Percentiles rank a stretch among this genome's conserved stretches.
phyloP scores from a whole-genome alignment of 805 yeast species.

The Barnettozyma salicaria region DNA sequence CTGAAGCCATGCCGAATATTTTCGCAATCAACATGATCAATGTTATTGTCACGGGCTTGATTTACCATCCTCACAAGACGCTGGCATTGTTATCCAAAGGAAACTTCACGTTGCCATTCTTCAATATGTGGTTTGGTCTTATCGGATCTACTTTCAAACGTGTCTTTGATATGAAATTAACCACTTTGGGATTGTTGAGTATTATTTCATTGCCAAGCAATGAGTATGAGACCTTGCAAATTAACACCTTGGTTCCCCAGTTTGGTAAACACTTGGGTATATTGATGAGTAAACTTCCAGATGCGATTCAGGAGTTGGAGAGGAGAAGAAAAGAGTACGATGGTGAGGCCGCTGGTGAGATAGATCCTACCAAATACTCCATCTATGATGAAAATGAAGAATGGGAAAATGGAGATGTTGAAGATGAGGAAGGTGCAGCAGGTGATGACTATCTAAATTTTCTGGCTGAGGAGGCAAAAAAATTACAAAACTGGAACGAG shows the following conservation, averaged over 20 bases:
- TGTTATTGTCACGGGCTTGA: slow-evolving; percentile 56
- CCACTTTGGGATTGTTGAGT: slow-evolving; percentile 59
- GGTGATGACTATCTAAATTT: slow-evolving; percentile 44
- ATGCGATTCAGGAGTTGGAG: slow-evolving; percentile 61
- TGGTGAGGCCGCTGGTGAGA: slow-evolving; percentile 22
- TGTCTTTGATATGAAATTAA: slow-evolving; percentile 77
- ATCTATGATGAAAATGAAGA: slow-evolving; percentile 25
- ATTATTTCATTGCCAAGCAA: slow-evolving; percentile 30
- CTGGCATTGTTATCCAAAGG: slow-evolving; percentile 43
- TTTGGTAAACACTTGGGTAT: slow-evolving; percentile 46
- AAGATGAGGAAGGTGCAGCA: slow-evolving; percentile 26
- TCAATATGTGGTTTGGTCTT: slow-evolving; percentile 56
- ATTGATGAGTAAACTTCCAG: slow-evolving; percentile 58
- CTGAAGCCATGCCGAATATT: slow-evolving; percentile 21
- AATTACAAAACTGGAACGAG: slow-evolving; percentile 31
- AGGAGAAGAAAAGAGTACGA: slow-evolving; percentile 45
- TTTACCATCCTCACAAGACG: slow-evolving; percentile 52
- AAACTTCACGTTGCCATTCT: slow-evolving; percentile 42
- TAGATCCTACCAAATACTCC: slow-evolving; percentile 25
- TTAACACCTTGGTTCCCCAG: slow-evolving; percentile 37
- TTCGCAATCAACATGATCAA: slow-evolving; percentile 48
- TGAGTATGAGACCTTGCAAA: slow-evolving; percentile 29
- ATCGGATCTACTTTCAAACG: slow-evolving; percentile 52
- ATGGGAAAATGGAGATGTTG: slow-evolving; percentile 31
- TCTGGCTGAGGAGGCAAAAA: slow-evolving; percentile 39